These are phyloP conservation scores for Termitomyces sp. DNA, from an alignment of 768 basidiomycete species.

Conservation along the genomic window DNA sequence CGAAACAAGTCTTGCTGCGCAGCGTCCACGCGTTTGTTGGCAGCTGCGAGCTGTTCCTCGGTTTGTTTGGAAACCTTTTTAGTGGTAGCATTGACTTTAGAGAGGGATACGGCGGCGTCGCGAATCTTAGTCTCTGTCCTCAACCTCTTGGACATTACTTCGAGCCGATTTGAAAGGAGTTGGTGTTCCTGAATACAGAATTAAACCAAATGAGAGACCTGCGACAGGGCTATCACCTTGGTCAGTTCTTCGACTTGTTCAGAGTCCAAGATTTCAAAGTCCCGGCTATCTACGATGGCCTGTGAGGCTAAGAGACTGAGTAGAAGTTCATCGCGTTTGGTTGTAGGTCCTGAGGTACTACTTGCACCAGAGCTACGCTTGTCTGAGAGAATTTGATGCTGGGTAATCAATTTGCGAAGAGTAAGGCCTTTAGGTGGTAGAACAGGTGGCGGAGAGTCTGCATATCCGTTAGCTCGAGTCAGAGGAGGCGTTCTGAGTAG, in stretches of 20 bases:
- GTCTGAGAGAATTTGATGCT: constrained; percentile 16
- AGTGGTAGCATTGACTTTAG: constrained; percentile 57
- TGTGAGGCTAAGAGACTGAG: constrained; percentile 89
- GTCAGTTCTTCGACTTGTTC: constrained; percentile 46
- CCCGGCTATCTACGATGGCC: constrained; percentile 87
- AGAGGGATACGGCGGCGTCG: constrained; percentile 74
- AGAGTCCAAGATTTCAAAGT: constrained; percentile 65
- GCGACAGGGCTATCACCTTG: constrained; percentile 28
- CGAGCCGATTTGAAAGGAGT: constrained; percentile 57
- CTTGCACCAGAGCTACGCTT: constrained; percentile 24
- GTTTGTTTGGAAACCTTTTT: constrained; percentile 59
- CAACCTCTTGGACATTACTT: constrained; percentile 67
- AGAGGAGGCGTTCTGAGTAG: constrained; percentile 15
- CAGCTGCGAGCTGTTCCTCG: constrained; percentile 63
- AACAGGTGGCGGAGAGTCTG: constrained; percentile 10
- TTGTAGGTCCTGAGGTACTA: constrained; percentile 34
- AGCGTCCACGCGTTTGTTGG: constrained; percentile 66
- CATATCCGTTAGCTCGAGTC: constrained; percentile 19
- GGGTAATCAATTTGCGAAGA: constrained; percentile 8
- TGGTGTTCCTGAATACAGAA: constrained; percentile 60
- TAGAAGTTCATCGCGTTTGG: constrained; percentile 77
- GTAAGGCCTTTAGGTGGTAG: constrained; percentile 11
- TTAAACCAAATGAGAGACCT: constrained; percentile 2
- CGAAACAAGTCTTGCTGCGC: constrained; percentile 70
- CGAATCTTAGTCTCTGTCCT: constrained; percentile 82